Conservation (phyloP, 1,284 basidiomycete genomes). For the Microbotryum scabiosae region DNA sequence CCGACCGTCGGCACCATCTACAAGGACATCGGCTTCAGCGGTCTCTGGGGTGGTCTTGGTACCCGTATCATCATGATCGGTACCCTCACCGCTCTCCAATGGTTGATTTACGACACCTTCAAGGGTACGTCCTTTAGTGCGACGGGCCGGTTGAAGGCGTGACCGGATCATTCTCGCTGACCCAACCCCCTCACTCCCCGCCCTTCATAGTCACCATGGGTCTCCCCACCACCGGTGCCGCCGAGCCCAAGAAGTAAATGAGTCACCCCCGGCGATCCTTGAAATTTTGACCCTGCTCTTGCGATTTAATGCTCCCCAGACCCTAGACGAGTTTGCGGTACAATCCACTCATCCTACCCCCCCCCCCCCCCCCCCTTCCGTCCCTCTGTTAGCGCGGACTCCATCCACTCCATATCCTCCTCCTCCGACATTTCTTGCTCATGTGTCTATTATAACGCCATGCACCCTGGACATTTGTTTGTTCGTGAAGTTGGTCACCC, state of each 20-base stretch:
- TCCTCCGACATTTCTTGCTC: too few relatives aligned
- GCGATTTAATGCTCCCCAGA: background rate
- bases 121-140: slow-evolving; percentile 15
- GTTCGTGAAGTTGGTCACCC: too few relatives aligned
- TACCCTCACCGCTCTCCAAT: slow-evolving; percentile 38
- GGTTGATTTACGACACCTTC: slow-evolving; percentile 37
- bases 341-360: too few relatives aligned
- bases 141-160: background rate
- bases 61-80: slow-evolving; percentile 35
- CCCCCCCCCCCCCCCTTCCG: too few relatives aligned
- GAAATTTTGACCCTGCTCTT: background rate
- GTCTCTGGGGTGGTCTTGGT: slow-evolving; percentile 37
- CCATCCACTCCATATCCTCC: too few relatives aligned
- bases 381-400: too few relatives aligned
- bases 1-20: slow-evolving; percentile 37
- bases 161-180: background rate
- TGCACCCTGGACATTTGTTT: too few relatives aligned
- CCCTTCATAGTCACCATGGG: slow-evolving; percentile 16
- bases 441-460: too few relatives aligned
- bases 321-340: too few relatives aligned
- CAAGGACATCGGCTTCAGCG: slow-evolving; percentile 36
- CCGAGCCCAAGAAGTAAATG: slow-evolving; percentile 26
- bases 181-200: background rate
- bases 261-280: background rate
- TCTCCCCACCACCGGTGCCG: slow-evolving; percentile 32